Evolutionary conservation across 140 eudicot genomes (phyloP), one percentile per base, ranked within the genome.

Genomic region (Stevia rebaudiana): DNA sequence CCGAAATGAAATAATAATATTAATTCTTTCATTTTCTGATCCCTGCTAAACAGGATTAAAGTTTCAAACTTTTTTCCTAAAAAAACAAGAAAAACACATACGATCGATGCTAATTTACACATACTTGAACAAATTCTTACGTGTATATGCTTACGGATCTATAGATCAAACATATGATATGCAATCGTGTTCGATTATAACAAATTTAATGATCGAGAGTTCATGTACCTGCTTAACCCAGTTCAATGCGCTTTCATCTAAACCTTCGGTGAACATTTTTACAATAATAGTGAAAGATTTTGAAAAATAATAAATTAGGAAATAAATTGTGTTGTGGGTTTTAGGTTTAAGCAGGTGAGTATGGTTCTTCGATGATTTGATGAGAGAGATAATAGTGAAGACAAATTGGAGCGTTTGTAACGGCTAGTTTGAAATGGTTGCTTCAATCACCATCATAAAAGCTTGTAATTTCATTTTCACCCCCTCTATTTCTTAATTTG

Each of bases 201-300:
- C n/a, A 28, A 28, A 28, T 1, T 28, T 28, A 4, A 33, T 33
- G 37, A 66, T 66, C 50, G 25, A 50, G 48, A 57, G 6, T 37
- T 12, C 0, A 12, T 3, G 31, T 83, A 89, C 97, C 95, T 86
- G 83, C 33, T 86, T 89, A 69, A 89, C 77, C 97, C 97, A 89
- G 77, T 78, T 77, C 37, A 81, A 82, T 22, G 97, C 92, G 33
- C 73, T 81, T 61, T 86, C 87, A 22, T 89, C 97, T 24, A 89
- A 61, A 5, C 97, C 97, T 69, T 89, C 89, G 6, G 97, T 89
- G 72, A 89, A 89, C 97, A 89, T 86, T 62, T 63, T 74, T 30
- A 50, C 61, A 10, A 13, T 18, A n/a, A 13, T 15, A 55, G 44
- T 68, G 49, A 25, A 30, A 59, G 46, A 28, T 36, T 24, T 0